These are phyloP conservation scores for Venturia nashicola DNA, from an alignment of 2,329 filamentous ascomycete genomes.

Conservation along the genomic window DNA sequence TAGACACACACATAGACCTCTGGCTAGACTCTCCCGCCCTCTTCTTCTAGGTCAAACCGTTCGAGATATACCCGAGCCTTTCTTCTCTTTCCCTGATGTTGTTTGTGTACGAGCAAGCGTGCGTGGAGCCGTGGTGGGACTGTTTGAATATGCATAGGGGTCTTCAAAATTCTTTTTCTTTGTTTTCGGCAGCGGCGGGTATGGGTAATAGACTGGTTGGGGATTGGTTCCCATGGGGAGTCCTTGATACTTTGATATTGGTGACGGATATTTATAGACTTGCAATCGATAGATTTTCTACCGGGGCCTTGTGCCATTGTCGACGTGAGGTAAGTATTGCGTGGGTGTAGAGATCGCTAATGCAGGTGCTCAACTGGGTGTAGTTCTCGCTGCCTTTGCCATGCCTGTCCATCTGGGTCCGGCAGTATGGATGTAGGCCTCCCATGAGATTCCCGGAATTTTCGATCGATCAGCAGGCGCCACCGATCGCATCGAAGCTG, in stretches of 20 bases:
- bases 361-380: not conserved
- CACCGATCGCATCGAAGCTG: not conserved
- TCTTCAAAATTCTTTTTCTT: not conserved
- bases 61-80: not conserved
- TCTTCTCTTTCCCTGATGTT: not conserved
- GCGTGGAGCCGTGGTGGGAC: not conserved
- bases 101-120: slow-evolving; percentile 3
- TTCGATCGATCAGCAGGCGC: not conserved
- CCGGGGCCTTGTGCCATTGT: not conserved
- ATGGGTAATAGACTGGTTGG: not conserved
- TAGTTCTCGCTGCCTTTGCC: not conserved
- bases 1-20: not conserved
- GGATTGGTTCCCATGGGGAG: not conserved
- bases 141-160: not conserved
- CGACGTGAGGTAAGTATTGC: not conserved
- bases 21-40: not conserved
- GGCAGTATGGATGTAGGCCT: not conserved
- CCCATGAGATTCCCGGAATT: not conserved
- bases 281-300: not conserved
- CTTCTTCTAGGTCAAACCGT: not conserved
- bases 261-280: not conserved
- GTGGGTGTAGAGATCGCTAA: not conserved
- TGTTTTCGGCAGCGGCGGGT: not conserved
- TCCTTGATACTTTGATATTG: not conserved
- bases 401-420: not conserved